Percentiles rank a stretch among this genome's conserved stretches.
These are phyloP conservation scores for Cucumis hystrix DNA, from an alignment of 306 rosid species.

Conservation along the genomic window DNA sequence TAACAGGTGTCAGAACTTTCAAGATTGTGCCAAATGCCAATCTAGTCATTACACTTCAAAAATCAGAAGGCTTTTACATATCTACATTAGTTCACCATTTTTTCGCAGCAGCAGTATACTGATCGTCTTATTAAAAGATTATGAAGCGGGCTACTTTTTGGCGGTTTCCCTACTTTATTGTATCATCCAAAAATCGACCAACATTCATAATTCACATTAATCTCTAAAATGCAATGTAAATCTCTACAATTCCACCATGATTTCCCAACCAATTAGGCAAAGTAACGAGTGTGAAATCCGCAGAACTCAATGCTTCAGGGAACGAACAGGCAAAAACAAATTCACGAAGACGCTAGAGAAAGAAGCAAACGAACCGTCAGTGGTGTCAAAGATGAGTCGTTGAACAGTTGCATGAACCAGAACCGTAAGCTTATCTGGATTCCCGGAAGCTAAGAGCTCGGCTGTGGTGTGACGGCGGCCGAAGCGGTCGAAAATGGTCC, in stretches of 20 bases:
- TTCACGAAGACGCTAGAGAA: background rate
- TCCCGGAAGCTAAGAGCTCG: slow-evolving; percentile 58
- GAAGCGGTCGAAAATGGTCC: slow-evolving; percentile 70
- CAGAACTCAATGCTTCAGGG: background rate
- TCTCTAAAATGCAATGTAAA: background rate
- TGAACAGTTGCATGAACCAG: slow-evolving; percentile 72
- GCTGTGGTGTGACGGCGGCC: slow-evolving; percentile 89
- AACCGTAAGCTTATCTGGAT: slow-evolving; percentile 54
- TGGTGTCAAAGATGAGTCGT: slow-evolving; percentile 52
- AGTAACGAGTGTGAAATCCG: background rate
- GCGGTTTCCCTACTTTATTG: background rate
- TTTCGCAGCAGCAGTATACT: background rate
- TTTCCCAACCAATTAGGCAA: background rate
- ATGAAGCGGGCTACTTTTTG: background rate
- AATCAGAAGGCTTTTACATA: background rate
- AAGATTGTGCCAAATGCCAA: background rate
- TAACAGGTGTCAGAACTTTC: background rate
- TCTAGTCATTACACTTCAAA: background rate
- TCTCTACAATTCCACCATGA: background rate
- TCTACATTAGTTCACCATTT: background rate
- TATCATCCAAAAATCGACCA: background rate
- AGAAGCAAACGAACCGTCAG: slow-evolving; percentile 16
- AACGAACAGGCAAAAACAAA: background rate
- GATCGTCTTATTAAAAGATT: background rate
- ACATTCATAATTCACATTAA: background rate